Evolutionary conservation across 495 filamentous ascomycete genomes (phyloP), one percentile per base, ranked within the genome.

Genomic region (Neurospora intermedia): DNA sequence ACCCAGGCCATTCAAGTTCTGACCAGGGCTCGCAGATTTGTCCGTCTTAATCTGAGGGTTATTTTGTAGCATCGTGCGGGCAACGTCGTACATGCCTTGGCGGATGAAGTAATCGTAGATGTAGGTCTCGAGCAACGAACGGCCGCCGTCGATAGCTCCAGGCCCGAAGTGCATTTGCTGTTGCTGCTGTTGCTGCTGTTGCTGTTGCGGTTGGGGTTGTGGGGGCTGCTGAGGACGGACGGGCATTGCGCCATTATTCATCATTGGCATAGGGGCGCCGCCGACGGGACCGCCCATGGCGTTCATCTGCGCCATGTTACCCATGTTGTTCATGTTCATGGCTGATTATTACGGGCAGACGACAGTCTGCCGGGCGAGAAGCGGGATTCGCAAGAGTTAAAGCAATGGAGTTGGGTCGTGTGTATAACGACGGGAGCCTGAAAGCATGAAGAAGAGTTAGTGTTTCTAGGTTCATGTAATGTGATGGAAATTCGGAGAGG

Each of bases 101-200:
- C 91, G 91, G 46, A 97, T 82, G 72, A 99, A 94, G 80, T 98
- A 98, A 77, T 97, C 94, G 85, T 98, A 98, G 73, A 99, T 99
- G 80, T 95, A 97, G 3, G 94, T 97, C 83, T 98, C 96, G 40
- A 98, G 89, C 6, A 85, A 74, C 2, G 82, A 80, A 69, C 83
- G 81, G 54, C 81, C 85, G 59, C 82, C 80, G 66, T 84, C 81
- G 73, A 77, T 78, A 18, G 54, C 13, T 18, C 54, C 54, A 18
- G 54, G 15, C 13, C 23, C 54, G 39, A 72, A 69, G 42, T 76
- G 75, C 31, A 72, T 69, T 40, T 74, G 80, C 40, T 77, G 79
- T 5, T 82, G 78, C 76, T 77, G 80, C 72, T 43, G 59, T 31
- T 62, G 45, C 10, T 27, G 27, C 7, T 54, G 43, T 13, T 62